Evolutionary conservation across 352 stramenopile species (phyloP).

Genomic region (Globisporangium lucens): DNA sequence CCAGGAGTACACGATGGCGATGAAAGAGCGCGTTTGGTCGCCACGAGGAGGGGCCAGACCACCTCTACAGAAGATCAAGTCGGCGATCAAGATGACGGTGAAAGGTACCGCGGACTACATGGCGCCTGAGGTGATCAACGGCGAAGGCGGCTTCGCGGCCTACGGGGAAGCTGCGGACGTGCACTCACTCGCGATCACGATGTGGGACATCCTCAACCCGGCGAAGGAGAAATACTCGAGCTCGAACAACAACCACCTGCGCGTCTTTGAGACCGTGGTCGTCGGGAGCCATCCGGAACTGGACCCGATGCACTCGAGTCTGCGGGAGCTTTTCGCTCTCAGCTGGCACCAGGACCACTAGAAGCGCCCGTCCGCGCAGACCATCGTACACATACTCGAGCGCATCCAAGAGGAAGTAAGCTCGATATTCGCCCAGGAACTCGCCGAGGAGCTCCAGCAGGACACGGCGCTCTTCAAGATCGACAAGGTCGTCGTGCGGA

Average conservation of each 20-base stretch:
- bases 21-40: too few species aligned
- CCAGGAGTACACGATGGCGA: too few species aligned
- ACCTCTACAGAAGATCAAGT: too few species aligned
- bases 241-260: conserved; percentile 49
- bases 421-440: conserved; percentile 31
- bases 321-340: conserved; percentile 33
- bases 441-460: conserved; percentile 34
- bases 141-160: conserved; percentile 31
- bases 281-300: conserved; percentile 35
- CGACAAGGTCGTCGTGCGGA: conserved; percentile 19
- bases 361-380: conserved; percentile 34
- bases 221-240: conserved; percentile 43
- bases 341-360: conserved; percentile 43
- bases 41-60: too few species aligned
- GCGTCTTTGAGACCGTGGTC: conserved; percentile 45
- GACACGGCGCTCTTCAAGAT: conserved; percentile 21
- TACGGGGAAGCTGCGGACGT: conserved; percentile 41
- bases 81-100: conserved; percentile 51
- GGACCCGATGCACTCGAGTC: conserved; percentile 23
- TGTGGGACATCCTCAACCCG: conserved; percentile 70
- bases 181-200: conserved; percentile 52
- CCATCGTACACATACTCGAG: conserved; percentile 43
- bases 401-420: conserved; percentile 44
- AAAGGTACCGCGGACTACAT: conserved; percentile 74
- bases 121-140: conserved; percentile 73